Base-by-base conservation (phyloP, 768 basidiomycete genomes). In the Leccinellum luteum region DNA sequence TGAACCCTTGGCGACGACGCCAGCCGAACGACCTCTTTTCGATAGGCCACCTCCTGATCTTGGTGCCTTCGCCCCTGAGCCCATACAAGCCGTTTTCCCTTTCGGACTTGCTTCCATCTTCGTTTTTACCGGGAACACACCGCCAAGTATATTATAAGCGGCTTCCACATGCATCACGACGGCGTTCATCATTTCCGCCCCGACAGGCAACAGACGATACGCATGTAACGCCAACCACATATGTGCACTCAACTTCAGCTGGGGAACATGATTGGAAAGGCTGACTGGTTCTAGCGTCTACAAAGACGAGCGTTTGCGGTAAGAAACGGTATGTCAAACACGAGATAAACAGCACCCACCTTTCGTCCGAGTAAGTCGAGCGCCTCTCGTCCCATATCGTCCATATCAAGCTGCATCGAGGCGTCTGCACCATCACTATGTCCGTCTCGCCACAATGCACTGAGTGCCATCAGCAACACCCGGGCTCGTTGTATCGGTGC, bases 211-310 rank as follows among this genome's bases (percentile, higher is more conserved):
- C 6, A 73, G 75, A 14, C 83, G 81, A 70, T 94, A 90, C 0
- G 83, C 79, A 64, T 90, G 85, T 19, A 94, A 73, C 0, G 86
- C 84, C 47, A 84, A 73, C 85, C 87, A 89, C 25, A 94, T 76
- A 64, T 89, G 83, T 0, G 79, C 75, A 1, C 78, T 71, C 1
- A 82, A 78, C 28, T 74, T 78, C 63, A 86, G 84, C 64, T 89
- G 84, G 7, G 63, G 65, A 54, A 70, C 56, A 54, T 74, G 72
- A 3, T 51, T 56, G 0, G 58, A 58, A 2, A 79, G 66, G 2
- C 43, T 45, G 55, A 79, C 78, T 3, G 64, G 53, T 4, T 67
- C 73, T 7, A 59, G 35, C 13, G 63, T 60, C 79, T 78, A 55
- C 28, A 19, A 49, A n/a, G 23, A 27, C 10, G 13, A 45, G 32